Evolutionary conservation across 768 basidiomycete species (phyloP), one percentile per base, ranked within the genome.

Genomic region (Mycena venus): DNA sequence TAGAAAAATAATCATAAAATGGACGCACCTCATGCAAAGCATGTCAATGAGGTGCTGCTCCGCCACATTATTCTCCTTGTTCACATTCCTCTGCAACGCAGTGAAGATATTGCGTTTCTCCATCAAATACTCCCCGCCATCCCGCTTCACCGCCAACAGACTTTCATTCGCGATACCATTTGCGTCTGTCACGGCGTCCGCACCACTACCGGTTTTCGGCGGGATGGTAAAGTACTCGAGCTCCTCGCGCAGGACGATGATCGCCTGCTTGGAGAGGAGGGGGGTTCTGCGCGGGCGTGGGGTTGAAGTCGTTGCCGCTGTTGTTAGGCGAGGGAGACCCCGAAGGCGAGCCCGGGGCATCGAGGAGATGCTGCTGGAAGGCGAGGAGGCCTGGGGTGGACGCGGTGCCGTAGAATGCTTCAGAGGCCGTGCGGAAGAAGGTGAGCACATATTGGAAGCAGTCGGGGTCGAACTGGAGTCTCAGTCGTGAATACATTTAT

Each of bases 41-140:
- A 99, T 99, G 85, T 99, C 98, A 84, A 99, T 99, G 79, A 99
- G 87, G 86, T 99, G 98, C 85, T 99, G 98, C 85, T 99, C 98
- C 21, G 98, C 98, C 66, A 98, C 89, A 83, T 99, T 99, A 82
- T 99, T 99, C 86, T 99, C 98, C 88, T 98, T 98, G 85, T 98
- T 98, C 75, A 99, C 98, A 84, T 99, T 99, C 79, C 98, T 90
- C 88, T 99, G 98, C 68, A 99, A 87, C 47, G 98, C 98, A 3
- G 98, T 98, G 83, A 99, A 99, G 80, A 99, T 98, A 83, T 93
- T 95, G 80, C 90, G 90, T 84, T 96, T 95, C 70, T 94, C 94
- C 83, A 98, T 93, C 74, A 99, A 88, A 79, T 93, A 94, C 75
- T 92, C 90, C 25, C 98, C 98, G 76, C 96, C 97, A 77, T 91